phyloP scores from a whole-genome alignment of 2,329 filamentous ascomycete genomes.

The Nigrograna mackinnonii region DNA sequence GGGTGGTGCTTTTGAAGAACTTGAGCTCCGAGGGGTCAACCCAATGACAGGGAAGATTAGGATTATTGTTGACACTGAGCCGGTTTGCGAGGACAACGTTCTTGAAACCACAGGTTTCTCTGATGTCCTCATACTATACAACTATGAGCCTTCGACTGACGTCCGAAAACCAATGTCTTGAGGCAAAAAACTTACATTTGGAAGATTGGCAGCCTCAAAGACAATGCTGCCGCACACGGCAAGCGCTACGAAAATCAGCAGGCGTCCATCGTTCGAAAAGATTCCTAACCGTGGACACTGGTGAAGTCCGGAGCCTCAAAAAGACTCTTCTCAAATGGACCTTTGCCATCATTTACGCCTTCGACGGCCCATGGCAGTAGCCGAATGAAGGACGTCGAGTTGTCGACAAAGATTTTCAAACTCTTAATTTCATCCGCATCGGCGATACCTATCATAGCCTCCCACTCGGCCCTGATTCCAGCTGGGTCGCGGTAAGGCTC shows the following conservation, averaged over 20 bases:
- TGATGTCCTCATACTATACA: constrained; percentile 3
- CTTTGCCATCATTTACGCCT: constrained; percentile 6
- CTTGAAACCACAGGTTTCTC: constrained; percentile 5
- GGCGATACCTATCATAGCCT: constrained; percentile 7
- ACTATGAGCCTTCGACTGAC: constrained; percentile 20
- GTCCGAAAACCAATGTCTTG: constrained; percentile 43
- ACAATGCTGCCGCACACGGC: constrained; percentile 5
- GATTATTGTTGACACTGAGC: constrained; percentile 5
- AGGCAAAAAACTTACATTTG: constrained; percentile 38
- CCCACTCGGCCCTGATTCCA: constrained; percentile 9
- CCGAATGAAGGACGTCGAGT: constrained; percentile 6
- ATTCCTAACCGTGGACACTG: constrained; percentile 2
- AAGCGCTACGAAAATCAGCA: constrained; percentile 1
- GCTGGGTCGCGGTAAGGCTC: constrained; percentile 13
- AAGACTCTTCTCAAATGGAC: constrained; percentile 6
- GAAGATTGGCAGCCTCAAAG: constrained; percentile 4
- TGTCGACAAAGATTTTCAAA: constrained; percentile 7
- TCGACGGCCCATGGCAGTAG: constrained; percentile 8
- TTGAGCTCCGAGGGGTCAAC: constrained; percentile 1
- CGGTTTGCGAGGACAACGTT: constrained; percentile 6
- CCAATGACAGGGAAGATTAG: constrained; percentile 3
- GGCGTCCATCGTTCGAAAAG: not conserved
- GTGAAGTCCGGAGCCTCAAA: constrained; percentile 3
- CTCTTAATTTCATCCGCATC: constrained; percentile 5
- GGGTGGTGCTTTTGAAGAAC: constrained; percentile 1